Evolutionary conservation across 108 stramenopile species (phyloP).

Genomic region (Cyclotella atomus): DNA sequence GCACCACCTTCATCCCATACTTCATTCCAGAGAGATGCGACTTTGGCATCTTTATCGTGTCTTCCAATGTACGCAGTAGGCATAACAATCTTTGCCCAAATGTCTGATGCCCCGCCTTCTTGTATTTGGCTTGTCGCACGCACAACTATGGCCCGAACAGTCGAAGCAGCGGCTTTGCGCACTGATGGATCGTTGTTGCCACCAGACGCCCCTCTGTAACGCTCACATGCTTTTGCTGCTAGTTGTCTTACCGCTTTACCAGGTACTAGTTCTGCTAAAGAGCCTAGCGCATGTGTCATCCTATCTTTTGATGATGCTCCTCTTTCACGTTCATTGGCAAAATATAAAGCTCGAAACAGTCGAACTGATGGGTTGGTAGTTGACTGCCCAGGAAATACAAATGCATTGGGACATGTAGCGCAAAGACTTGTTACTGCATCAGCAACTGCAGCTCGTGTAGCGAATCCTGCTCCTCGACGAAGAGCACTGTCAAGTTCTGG

Average conservation of each 20-base stretch:
- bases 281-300: conserved; percentile 72
- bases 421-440: conserved; percentile 76
- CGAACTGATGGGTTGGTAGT: conserved; percentile 73
- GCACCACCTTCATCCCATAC: conserved; percentile 90
- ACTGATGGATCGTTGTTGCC: conserved; percentile 64
- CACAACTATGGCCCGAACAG: conserved; percentile 78
- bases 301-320: conserved; percentile 75
- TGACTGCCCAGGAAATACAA: conserved; percentile 60
- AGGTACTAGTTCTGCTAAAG: conserved; percentile 64
- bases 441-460: conserved; percentile 82
- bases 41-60: conserved; percentile 70
- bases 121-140: conserved; percentile 70
- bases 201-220: conserved; percentile 62
- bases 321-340: conserved; percentile 75
- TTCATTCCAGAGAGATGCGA: conserved; percentile 71
- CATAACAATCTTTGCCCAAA: conserved; percentile 73
- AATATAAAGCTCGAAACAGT: conserved; percentile 82
- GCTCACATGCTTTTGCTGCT: conserved; percentile 51
- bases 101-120: conserved; percentile 75
- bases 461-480: conserved; percentile 65
- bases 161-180: conserved; percentile 72
- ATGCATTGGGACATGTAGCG: conserved; percentile 68
- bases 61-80: conserved; percentile 79
- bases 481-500: conserved; percentile 53
- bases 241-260: conserved; percentile 66